phyloP scores from a whole-genome alignment of 306 rosid species.

The Inga oerstediana region DNA sequence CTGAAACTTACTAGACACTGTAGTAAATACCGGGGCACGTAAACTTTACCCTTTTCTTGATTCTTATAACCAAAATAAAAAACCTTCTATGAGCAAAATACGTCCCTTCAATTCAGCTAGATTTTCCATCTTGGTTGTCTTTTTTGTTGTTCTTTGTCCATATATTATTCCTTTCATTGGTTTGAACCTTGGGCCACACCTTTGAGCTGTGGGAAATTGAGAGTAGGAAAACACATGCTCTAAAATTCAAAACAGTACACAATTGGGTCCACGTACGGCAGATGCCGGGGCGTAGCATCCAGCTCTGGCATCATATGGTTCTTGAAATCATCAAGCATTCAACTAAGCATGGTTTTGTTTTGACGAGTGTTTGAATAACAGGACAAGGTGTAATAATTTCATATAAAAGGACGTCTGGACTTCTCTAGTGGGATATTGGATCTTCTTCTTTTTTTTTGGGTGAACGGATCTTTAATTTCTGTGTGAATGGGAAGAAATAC shows the following conservation, averaged over 20 bases:
- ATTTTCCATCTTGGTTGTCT: not conserved
- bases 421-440: not conserved
- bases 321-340: not conserved
- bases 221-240: not conserved
- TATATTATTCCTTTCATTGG: not conserved
- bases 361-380: not conserved
- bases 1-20: not conserved
- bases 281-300: not conserved
- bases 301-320: conserved; percentile 11
- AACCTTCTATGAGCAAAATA: not conserved
- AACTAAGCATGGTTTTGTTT: not conserved
- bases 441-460: too few relatives aligned
- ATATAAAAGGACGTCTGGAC: not conserved
- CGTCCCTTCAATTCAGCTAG: not conserved
- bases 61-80: not conserved
- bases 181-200: not conserved
- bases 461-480: not conserved
- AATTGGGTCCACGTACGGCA: not conserved
- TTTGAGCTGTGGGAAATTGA: not conserved
- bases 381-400: not conserved
- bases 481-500: not conserved
- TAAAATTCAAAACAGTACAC: not conserved
- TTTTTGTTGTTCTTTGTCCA: conserved; percentile 9
- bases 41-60: not conserved
- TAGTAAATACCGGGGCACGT: not conserved